phyloP scores from a whole-genome alignment of 2,329 filamentous ascomycete genomes.

The Aspergillus sp. region DNA sequence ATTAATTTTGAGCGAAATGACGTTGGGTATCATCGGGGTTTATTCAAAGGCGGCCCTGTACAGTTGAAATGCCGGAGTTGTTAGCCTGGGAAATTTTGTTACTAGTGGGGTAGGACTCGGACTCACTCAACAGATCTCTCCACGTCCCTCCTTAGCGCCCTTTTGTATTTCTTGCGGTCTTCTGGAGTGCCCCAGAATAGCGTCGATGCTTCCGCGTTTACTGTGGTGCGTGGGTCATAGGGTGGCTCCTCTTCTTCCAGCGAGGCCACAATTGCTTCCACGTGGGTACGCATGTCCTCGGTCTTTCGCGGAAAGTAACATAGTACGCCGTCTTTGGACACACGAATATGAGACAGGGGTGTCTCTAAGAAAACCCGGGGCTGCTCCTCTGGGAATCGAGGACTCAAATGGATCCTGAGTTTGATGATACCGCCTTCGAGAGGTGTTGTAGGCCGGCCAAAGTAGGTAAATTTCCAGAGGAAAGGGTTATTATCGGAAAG shows the following conservation, averaged over 20 bases:
- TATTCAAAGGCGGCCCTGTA: constrained; percentile 9
- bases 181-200: constrained; percentile 81
- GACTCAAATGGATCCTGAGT: constrained; percentile 76
- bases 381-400: constrained; percentile 83
- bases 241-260: constrained; percentile 86
- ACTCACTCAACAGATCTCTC: constrained; percentile 44
- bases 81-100: neutral
- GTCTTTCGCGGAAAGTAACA: constrained; percentile 73
- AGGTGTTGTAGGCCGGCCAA: constrained; percentile 88
- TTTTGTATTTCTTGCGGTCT: constrained; percentile 81
- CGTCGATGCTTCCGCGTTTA: constrained; percentile 81
- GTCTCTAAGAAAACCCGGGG: constrained; percentile 81
- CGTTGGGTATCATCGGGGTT: neutral
- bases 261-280: constrained; percentile 76
- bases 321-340: constrained; percentile 75
- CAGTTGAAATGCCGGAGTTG: neutral
- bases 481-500: constrained; percentile 83
- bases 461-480: constrained; percentile 83
- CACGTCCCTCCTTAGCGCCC: constrained; percentile 75
- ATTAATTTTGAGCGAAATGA: neutral
- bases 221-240: constrained; percentile 85
- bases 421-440: constrained; percentile 88
- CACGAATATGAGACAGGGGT: constrained; percentile 81
- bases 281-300: constrained; percentile 79
- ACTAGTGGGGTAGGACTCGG: no score